Evolutionary conservation across 768 basidiomycete genomes (phyloP), one percentile per base, ranked within the genome.

Genomic region (Naematelia aurantialba): DNA sequence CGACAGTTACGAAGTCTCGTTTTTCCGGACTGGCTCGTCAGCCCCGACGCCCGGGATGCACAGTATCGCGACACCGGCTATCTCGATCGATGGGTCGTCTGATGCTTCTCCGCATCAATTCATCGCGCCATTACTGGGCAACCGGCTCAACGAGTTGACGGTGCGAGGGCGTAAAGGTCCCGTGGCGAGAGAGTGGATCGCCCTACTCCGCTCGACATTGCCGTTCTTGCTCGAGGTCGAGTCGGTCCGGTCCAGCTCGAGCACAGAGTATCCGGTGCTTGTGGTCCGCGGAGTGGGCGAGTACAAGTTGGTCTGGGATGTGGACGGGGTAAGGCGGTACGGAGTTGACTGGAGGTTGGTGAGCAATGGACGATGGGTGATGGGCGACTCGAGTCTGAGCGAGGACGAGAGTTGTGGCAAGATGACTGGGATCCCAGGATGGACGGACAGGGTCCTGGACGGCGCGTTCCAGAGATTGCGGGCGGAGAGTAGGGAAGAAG

Each of bases 161-260:
- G 34, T 22, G 11, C 45, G 22, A 79, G 82, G 25, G 27, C 52
- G 42, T 25, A 59, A 55, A 24, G 60, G 58, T 2, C 30, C 42
- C 17, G 57, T 69, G 12, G 70, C 65, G 1, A 55, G 55, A 45
- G 51, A 60, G 14, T 70, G 73, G 27, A 62, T 74, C 29, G 49
- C 48, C 34, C 69, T 66, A 42, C 80, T 93, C 14, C 81, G 88
- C 31, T 83, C 87, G 61, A 91, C 89, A 0, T 78, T 93, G 4
- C 88, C 90, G 0, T 83, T 92, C 47, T 85, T 86, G 5, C 81
- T 83, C 5, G 86, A 87, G 70, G 79, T 91, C 8, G 87, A 90
- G 59, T 12, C 4, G 3, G 22, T 68, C 25, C 45, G 44, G 19
- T 52, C 21, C 25, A 52, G 10, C n/a, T n/a, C 4, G 21, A 25